A percentile compares a stretch with the other conserved stretches of the same genome.
phyloP scores from a whole-genome alignment of 441 rosid species.

The Dalechampia spathulata region DNA sequence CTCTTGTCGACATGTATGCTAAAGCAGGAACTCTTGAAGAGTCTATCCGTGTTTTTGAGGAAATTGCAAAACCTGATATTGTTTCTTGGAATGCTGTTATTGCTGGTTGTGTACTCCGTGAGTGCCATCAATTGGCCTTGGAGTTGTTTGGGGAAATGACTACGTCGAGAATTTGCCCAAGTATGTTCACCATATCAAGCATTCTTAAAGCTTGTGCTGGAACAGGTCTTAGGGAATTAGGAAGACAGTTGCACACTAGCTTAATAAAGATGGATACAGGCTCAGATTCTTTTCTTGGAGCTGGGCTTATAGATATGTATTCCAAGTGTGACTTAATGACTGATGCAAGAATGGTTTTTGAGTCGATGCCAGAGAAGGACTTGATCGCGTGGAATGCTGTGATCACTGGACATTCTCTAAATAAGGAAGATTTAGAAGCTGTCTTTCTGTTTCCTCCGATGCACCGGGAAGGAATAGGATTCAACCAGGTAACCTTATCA shows the following conservation, averaged over 20 bases:
- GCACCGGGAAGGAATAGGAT: conserved; percentile 35
- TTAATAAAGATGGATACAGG: conserved; percentile 39
- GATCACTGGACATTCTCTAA: conserved; percentile 50
- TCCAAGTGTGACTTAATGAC: conserved; percentile 35
- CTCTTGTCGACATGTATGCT: conserved; percentile 73
- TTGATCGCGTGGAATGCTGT: conserved; percentile 57
- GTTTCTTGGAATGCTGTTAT: conserved; percentile 72
- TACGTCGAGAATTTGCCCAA: conserved; percentile 35
- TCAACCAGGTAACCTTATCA: conserved; percentile 57
- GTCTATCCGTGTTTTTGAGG: conserved; percentile 35
- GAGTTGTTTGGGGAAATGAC: conserved; percentile 37
- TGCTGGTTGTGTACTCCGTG: conserved; percentile 54
- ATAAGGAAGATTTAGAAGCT: conserved; percentile 45
- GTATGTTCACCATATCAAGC: conserved; percentile 55
- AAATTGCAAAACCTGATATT: conserved; percentile 43
- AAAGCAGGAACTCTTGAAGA: conserved; percentile 46
- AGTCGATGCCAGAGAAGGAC: conserved; percentile 41
- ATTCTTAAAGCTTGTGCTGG: conserved; percentile 56
- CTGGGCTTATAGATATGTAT: conserved; percentile 62
- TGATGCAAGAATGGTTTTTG: conserved; percentile 40
- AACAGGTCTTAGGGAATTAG: conserved; percentile 31
- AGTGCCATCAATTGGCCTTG: conserved; percentile 30
- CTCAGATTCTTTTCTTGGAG: conserved; percentile 45
- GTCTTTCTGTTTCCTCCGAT: conserved; percentile 38
- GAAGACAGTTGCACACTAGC: conserved; percentile 45